phyloP scores from a whole-genome alignment of 192 early-diverging fungal genomes.

The Dispira simplex region DNA sequence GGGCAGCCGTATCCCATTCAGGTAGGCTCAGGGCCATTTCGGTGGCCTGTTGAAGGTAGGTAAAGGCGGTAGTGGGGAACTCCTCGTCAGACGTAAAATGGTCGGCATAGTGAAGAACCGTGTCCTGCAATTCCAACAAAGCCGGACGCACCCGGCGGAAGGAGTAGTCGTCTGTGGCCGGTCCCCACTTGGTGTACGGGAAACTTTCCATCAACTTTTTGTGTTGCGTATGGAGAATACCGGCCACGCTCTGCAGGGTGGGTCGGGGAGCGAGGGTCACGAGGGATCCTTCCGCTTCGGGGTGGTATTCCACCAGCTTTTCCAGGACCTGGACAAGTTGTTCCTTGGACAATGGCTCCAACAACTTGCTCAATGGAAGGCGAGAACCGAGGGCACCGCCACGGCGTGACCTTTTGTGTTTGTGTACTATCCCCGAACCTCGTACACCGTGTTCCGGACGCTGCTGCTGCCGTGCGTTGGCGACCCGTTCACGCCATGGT shows the following conservation, averaged over 20 bases:
- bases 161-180: conserved; percentile 69
- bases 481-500: background rate
- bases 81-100: conserved; percentile 67
- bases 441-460: background rate
- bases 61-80: conserved; percentile 59
- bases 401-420: conserved; percentile 19
- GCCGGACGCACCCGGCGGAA: conserved; percentile 69
- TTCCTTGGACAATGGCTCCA: conserved; percentile 47
- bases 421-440: conserved; percentile 13
- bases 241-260: conserved; percentile 56
- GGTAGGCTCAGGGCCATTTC: conserved; percentile 62
- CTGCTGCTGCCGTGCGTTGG: conserved; percentile 1
- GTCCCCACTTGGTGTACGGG: conserved; percentile 75
- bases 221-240: conserved; percentile 47
- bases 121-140: conserved; percentile 58
- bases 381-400: conserved; percentile 15
- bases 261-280: conserved; percentile 68
- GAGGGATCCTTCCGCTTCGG: conserved; percentile 48
- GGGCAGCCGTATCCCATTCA: conserved; percentile 49
- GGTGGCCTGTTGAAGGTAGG: conserved; percentile 65
- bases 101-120: conserved; percentile 53
- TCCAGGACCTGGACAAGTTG: conserved; percentile 61
- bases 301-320: conserved; percentile 55
- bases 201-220: conserved; percentile 59
- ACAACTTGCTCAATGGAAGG: conserved; percentile 29